A percentile compares a stretch with the other conserved stretches of the same genome.
Conservation (phyloP, 2,329 filamentous ascomycete genomes). For the Pseudogymnoascus sp. region DNA sequence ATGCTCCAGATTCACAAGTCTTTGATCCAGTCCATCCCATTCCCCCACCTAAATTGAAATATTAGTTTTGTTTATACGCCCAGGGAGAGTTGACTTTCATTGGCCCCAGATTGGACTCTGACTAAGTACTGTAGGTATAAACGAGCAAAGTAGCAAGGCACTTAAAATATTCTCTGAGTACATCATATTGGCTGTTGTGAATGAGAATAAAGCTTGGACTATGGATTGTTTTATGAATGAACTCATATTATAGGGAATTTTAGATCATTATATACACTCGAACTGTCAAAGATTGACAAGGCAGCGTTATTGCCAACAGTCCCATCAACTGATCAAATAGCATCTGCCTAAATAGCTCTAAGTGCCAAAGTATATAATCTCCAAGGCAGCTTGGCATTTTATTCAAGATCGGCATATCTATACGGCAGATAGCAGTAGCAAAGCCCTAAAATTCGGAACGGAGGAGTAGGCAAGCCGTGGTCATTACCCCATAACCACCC, state of each 20-base stretch:
- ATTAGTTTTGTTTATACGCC: background rate
- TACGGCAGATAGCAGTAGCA: background rate
- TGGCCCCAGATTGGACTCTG: background rate
- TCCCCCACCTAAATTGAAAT: background rate
- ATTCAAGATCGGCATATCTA: background rate
- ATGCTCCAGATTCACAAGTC: background rate
- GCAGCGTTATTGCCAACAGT: background rate
- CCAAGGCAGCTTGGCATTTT: background rate
- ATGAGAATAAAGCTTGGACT: background rate
- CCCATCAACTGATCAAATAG: background rate
- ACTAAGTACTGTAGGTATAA: background rate
- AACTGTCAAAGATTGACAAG: background rate
- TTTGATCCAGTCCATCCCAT: background rate
- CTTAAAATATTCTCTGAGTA: background rate
- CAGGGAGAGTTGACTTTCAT: background rate
- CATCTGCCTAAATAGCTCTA: background rate
- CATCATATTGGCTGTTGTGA: background rate
- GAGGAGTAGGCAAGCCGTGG: background rate
- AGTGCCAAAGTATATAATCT: background rate
- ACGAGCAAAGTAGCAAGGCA: background rate
- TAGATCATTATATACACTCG: background rate
- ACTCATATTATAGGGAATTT: background rate
- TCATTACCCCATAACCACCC: background rate
- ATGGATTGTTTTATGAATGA: background rate
- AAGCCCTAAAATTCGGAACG: background rate